These are phyloP conservation scores for Hagleromyces aurorensis DNA, from an alignment of 805 yeast genomes.

Conservation along the genomic window DNA sequence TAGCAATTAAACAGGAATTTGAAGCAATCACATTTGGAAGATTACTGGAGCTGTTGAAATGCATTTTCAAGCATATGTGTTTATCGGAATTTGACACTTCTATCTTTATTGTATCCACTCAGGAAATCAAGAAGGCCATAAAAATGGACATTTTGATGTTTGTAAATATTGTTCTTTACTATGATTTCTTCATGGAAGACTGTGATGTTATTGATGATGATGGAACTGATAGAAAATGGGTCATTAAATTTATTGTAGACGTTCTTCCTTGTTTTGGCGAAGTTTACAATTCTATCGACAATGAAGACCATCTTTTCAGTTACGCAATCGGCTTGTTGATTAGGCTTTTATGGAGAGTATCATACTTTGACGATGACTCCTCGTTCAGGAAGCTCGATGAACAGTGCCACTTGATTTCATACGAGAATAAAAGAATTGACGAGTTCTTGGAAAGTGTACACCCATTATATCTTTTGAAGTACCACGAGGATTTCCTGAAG, in stretches of 20 bases:
- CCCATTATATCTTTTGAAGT: conserved; percentile 19
- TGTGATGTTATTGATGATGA: conserved; percentile 2
- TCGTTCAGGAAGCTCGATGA: conserved; percentile 15
- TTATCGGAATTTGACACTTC: conserved; percentile 14
- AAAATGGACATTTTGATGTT: conserved; percentile 20
- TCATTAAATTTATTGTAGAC: conserved; percentile 8
- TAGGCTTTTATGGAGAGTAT: conserved; percentile 19
- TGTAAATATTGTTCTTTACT: conserved; percentile 19
- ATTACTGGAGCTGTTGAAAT: conserved; percentile 16
- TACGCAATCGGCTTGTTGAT: conserved; percentile 20
- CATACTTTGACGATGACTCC: conserved; percentile 16
- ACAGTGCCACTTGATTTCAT: conserved; percentile 14
- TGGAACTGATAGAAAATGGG: conserved; percentile 10
- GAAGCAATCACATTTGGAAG: conserved; percentile 17
- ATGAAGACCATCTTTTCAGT: conserved; percentile 13
- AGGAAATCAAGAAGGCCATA: conserved; percentile 10
- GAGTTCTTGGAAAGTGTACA: conserved; percentile 26
- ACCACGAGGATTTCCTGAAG: conserved; percentile 10
- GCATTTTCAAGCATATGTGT: conserved; percentile 8
- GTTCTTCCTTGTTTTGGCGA: conserved; percentile 14
- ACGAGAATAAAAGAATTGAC: conserved; percentile 9
- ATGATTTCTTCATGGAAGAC: conserved; percentile 9
- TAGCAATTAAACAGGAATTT: conserved; percentile 9
- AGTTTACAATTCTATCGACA: conserved; percentile 13
- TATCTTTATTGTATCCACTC: conserved; percentile 14